Evolutionary conservation across 2,329 filamentous ascomycete species (phyloP).

Genomic region (Ophiostoma himal-ulmi): DNA sequence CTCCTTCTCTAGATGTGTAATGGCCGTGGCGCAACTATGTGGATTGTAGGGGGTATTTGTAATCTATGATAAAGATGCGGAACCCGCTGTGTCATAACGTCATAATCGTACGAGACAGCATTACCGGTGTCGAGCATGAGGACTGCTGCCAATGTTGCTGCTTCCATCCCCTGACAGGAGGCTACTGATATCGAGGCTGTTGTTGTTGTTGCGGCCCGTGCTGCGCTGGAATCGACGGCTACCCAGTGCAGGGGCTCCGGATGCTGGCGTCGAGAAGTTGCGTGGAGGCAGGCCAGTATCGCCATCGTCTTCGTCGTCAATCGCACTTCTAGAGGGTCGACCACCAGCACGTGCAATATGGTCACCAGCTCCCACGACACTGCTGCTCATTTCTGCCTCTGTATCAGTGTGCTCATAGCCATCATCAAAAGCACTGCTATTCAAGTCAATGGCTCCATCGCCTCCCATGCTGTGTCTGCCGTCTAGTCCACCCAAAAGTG

Average conservation of each 20-base stretch:
- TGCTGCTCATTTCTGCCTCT: slow-evolving; percentile 55
- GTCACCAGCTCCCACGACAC: slow-evolving; percentile 12
- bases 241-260: background rate
- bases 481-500: slow-evolving; percentile 23
- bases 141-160: slow-evolving; percentile 52
- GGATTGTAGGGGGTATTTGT: slow-evolving; percentile 3
- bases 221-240: slow-evolving; percentile 26
- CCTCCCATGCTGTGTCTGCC: background rate
- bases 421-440: slow-evolving; percentile 24
- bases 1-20: background rate
- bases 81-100: background rate
- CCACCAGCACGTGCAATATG: background rate
- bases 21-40: background rate
- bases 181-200: slow-evolving; percentile 54
- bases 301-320: background rate
- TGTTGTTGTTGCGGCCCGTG: slow-evolving; percentile 36
- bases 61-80: background rate
- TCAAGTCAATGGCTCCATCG: slow-evolving; percentile 20
- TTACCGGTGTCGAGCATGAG: slow-evolving; percentile 38
- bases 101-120: background rate
- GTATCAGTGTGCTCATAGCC: slow-evolving; percentile 75
- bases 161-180: slow-evolving; percentile 53
- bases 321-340: background rate
- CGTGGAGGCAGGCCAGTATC: background rate
- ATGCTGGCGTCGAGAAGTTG: background rate